These are phyloP conservation scores for Leishmania amazonensis DNA, from an alignment of 208 protist genomes.

Conservation along the genomic window DNA sequence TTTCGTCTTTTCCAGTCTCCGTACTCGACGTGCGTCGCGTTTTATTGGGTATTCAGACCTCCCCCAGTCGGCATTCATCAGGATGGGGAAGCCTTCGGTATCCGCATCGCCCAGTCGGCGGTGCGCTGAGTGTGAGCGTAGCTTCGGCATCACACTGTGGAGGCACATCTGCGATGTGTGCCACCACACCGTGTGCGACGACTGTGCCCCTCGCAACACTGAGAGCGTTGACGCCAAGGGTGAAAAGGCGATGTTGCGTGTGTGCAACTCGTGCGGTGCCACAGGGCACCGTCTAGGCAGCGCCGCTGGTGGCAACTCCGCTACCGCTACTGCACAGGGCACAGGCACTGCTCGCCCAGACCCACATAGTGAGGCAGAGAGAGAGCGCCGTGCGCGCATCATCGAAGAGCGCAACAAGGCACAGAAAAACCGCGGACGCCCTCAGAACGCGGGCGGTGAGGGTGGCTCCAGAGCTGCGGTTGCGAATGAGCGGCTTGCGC, in stretches of 20 bases:
- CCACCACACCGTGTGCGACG: constrained; percentile 57
- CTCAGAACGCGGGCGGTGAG: not conserved
- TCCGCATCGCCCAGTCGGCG: constrained; percentile 5
- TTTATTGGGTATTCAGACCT: not conserved
- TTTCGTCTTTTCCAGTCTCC: not conserved
- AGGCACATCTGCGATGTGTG: constrained; percentile 59
- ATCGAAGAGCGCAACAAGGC: constrained; percentile 49
- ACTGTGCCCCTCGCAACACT: constrained; percentile 48
- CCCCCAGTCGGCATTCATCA: not conserved
- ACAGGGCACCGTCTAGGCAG: constrained; percentile 20
- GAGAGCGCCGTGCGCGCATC: constrained; percentile 35
- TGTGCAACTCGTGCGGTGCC: constrained; percentile 21
- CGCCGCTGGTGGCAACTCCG: not conserved
- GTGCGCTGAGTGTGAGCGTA: constrained; percentile 52
- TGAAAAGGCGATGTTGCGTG: constrained; percentile 20
- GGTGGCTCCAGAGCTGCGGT: not conserved
- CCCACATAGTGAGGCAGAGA: constrained; percentile 42
- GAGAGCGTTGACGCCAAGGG: constrained; percentile 15
- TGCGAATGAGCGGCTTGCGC: not conserved
- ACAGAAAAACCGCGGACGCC: constrained; percentile 28
- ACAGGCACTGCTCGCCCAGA: constrained; percentile 12
- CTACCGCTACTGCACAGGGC: not conserved
- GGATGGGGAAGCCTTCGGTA: constrained; percentile 6
- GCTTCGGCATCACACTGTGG: constrained; percentile 56
- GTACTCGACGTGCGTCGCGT: not conserved